A percentile compares a stretch with the other conserved stretches of the same genome.
Evolutionary conservation across 768 basidiomycete genomes (phyloP).

Genomic region (Clitopilus hobsonii): DNA sequence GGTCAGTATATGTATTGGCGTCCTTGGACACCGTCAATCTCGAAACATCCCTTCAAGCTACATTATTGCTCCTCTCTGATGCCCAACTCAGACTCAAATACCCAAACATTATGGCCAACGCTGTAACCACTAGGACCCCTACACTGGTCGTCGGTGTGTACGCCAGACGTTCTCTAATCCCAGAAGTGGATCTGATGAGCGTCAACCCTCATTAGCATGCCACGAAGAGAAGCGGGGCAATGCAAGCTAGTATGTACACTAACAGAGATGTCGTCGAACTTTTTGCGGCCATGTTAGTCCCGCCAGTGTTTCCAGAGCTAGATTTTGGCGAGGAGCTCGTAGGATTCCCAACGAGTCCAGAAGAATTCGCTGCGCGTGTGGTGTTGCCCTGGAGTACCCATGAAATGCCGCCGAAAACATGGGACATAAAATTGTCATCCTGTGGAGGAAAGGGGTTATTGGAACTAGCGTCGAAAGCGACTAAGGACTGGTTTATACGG

Average conservation of each 20-base stretch:
- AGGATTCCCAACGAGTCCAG: constrained; percentile 53
- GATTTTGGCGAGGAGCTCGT: constrained; percentile 13
- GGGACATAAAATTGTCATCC: constrained; percentile 65
- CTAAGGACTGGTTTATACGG: too few relatives aligned
- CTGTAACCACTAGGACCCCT: too few relatives aligned
- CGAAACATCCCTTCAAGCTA: too few relatives aligned
- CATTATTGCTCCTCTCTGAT: too few relatives aligned
- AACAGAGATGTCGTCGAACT: background rate
- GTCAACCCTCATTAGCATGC: background rate
- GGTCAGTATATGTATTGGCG: too few relatives aligned
- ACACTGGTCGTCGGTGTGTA: too few relatives aligned
- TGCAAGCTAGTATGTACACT: background rate
- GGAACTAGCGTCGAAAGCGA: background rate
- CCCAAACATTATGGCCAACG: background rate
- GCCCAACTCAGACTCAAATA: too few relatives aligned
- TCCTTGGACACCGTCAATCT: too few relatives aligned
- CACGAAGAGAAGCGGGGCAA: background rate
- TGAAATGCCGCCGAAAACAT: constrained; percentile 69
- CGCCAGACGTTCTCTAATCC: background rate
- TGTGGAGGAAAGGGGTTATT: constrained; percentile 18
- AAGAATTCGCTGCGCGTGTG: constrained; percentile 59
- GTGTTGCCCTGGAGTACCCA: constrained; percentile 73
- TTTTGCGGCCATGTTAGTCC: background rate
- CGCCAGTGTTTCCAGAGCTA: constrained; percentile 11
- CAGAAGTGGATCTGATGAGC: background rate